These are phyloP conservation scores for Mrakia hoshinonis DNA, from an alignment of 768 basidiomycete genomes.

Conservation along the genomic window DNA sequence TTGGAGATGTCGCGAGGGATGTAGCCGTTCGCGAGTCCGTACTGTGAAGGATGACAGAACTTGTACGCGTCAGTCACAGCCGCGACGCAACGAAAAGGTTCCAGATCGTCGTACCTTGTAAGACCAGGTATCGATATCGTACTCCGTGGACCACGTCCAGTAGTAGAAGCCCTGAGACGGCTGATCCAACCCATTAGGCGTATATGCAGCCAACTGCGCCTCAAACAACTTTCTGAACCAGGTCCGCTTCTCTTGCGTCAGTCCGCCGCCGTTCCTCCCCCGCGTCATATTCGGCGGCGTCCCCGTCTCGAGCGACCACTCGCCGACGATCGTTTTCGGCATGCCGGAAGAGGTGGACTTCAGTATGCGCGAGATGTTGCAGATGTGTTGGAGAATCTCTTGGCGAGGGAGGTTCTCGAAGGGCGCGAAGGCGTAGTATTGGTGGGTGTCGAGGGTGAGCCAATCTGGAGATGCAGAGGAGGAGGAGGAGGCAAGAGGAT, in stretches of 20 bases:
- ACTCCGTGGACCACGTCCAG: conserved; percentile 38
- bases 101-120: background rate
- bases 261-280: background rate
- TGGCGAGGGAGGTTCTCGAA: conserved; percentile 36
- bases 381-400: conserved; percentile 32
- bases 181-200: conserved; percentile 33
- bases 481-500: conserved; percentile 28
- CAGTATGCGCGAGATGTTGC: conserved; percentile 20
- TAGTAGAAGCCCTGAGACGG: conserved; percentile 37
- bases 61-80: no score
- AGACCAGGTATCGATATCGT: background rate
- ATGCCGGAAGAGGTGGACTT: conserved; percentile 25
- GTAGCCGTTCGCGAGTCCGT: conserved; percentile 35
- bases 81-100: background rate
- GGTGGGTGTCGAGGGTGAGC: conserved; percentile 32
- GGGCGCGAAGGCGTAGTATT: conserved; percentile 39
- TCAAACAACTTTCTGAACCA: conserved; percentile 40
- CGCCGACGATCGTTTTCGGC: conserved; percentile 34
- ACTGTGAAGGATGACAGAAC: conserved; percentile 29
- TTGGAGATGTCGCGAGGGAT: conserved; percentile 39
- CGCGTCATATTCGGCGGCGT: conserved; percentile 29
- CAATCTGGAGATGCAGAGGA: conserved; percentile 4
- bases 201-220: conserved; percentile 38
- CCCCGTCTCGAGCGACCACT: conserved; percentile 40
- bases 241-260: conserved; percentile 34